These are phyloP conservation scores for Rutstroemia sydowiana DNA, from an alignment of 2,329 filamentous ascomycete genomes.

Conservation along the genomic window DNA sequence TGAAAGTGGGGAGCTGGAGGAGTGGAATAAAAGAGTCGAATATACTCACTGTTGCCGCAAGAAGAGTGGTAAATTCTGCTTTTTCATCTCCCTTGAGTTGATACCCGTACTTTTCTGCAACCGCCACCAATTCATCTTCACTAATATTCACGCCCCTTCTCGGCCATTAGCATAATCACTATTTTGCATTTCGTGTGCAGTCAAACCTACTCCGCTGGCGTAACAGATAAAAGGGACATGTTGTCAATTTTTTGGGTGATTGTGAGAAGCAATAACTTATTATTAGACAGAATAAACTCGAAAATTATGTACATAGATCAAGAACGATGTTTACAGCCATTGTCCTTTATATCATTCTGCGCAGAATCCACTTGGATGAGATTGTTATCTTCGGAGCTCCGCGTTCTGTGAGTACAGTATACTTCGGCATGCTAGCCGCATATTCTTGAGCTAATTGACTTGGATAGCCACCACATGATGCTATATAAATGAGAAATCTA, in stretches of 20 bases:
- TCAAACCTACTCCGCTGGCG: conserved; percentile 12
- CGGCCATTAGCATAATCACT: no score
- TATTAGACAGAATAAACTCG: no score
- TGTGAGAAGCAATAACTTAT: neutral
- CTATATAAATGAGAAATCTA: no score
- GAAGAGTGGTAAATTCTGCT: conserved; percentile 15
- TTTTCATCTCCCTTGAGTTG: conserved; percentile 18
- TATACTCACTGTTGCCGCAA: conserved; percentile 12
- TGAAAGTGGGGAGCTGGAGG: neutral
- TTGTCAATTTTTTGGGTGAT: neutral
- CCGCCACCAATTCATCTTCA: conserved; percentile 14
- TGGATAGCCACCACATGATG: no score
- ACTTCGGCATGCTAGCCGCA: no score
- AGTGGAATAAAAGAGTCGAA: neutral
- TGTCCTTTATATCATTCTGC: neutral
- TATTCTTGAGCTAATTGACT: no score
- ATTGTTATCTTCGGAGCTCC: conserved; percentile 12
- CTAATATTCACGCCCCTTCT: conserved; percentile 13
- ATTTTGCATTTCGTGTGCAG: no score
- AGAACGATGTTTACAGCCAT: no score
- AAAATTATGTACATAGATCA: no score
- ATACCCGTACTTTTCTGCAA: conserved; percentile 18
- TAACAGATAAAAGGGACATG: conserved; percentile 20
- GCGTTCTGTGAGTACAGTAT: no score
- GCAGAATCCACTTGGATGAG: no score